Base-by-base conservation (phyloP, 257 asterid genomes). In the Solanum dulcamara region DNA sequence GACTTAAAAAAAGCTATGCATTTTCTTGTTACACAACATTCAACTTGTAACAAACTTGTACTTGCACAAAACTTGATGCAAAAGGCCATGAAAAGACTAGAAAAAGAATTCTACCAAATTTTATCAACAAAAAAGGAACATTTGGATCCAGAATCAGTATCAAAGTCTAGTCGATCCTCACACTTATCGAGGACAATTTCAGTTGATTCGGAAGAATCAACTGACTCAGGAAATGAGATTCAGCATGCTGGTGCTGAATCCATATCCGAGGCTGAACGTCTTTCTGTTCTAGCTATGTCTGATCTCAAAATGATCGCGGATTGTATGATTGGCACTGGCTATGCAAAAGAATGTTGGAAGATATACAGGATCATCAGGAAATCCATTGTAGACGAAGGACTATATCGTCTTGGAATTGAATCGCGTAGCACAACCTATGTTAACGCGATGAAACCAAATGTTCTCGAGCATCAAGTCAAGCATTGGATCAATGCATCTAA, bases 241-340 rank as follows among this genome's bases (percentile, higher is more conserved):
- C 90, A 5, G 15, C 44, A 15, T 0, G 83, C 38, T 64, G 22
- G 38, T 18, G 84, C 85, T 5, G 92, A 87, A 44, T 84, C 85
- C 30, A 81, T 50, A 40, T 79, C 90, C 4, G 89, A 90, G 68
- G 90, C 50, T 57, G 94, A 90, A 81, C 74, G 84, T 1, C 85
- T 84, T 35, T 85, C 92, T 4, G 53, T 50, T 17, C 72, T 71
- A 14, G 92, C 92, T 85, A 86, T 92, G 92, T 66, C 87, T 66
- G 96, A 92, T 87, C 86, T 94, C 44, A 90, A 88, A 88, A 22
- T 87, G 91, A 94, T 92, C 15, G 94, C 93, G 4, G 94, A 92
- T 38, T 89, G 91, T 86, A 93, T 94, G 98, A 92, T 91, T 77
- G 60, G 87, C 30, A 86, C 93, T 0, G 97, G 98, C 14, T 93